Conservation (phyloP, 2,329 filamentous ascomycete species). For the Akanthomyces uredinophilus region DNA sequence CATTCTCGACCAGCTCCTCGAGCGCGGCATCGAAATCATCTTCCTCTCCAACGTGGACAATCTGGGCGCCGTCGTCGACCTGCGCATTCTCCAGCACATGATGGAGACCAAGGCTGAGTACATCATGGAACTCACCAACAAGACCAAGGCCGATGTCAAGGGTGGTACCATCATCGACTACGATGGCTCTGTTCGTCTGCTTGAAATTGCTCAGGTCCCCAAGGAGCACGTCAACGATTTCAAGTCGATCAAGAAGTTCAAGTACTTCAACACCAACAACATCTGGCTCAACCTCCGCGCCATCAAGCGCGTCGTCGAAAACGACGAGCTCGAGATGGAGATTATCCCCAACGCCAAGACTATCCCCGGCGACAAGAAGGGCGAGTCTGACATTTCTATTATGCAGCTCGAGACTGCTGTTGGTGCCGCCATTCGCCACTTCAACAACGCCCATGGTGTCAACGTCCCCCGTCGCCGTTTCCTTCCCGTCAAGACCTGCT, state of each 20-base stretch:
- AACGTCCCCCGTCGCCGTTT: constrained; percentile 97
- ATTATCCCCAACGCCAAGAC: constrained; percentile 99
- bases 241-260: constrained; percentile 99
- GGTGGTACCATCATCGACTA: constrained; percentile 99
- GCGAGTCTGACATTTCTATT: constrained; percentile 95
- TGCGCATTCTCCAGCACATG: constrained; percentile 99
- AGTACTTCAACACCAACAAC: constrained; percentile 99
- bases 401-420: constrained; percentile 98
- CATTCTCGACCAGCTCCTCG: constrained; percentile 91
- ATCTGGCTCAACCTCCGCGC: constrained; percentile 99
- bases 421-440: constrained; percentile 96
- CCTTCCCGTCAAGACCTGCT: constrained; percentile 99
- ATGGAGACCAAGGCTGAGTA: constrained; percentile 95
- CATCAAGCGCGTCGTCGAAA: constrained; percentile 97
- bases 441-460: constrained; percentile 97
- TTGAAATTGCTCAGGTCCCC: constrained; percentile 98
- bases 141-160: constrained; percentile 99
- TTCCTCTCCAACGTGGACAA: constrained; percentile 99
- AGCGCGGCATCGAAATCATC: constrained; percentile 92
- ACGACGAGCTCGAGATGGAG: constrained; percentile 97
- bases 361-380: constrained; percentile 98
- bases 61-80: constrained; percentile 92
- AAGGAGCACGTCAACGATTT: constrained; percentile 99
- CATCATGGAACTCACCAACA: constrained; percentile 99
- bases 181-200: constrained; percentile 90